phyloP scores from a whole-genome alignment of 371 early-diverging fungal species.

The Mortierella polycephala region DNA sequence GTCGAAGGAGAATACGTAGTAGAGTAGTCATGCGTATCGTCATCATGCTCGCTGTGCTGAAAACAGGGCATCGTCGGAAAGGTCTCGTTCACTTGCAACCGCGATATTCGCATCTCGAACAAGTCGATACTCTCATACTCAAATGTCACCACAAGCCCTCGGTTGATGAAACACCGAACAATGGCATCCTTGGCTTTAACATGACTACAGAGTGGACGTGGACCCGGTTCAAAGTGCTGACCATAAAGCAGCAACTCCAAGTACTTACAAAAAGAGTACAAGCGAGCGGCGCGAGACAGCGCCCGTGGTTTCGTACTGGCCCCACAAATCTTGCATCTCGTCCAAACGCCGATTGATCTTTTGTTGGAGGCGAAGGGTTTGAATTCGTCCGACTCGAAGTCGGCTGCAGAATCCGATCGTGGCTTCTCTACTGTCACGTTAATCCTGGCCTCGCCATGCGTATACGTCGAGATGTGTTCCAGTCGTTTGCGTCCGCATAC shows the following conservation, averaged over 20 bases:
- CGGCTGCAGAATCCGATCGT: slow-evolving; percentile 22
- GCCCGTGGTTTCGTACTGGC: slow-evolving; percentile 47
- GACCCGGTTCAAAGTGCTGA: slow-evolving; percentile 56
- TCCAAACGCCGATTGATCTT: slow-evolving; percentile 58
- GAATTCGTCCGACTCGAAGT: slow-evolving; percentile 41
- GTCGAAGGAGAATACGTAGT: slow-evolving; percentile 9
- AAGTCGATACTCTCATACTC: slow-evolving; percentile 61
- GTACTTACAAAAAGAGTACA: slow-evolving; percentile 72
- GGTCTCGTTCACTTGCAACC: slow-evolving; percentile 60
- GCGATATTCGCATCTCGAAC: slow-evolving; percentile 72
- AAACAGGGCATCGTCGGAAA: slow-evolving; percentile 40
- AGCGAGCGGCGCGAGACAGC: slow-evolving; percentile 57
- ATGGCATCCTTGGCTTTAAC: slow-evolving; percentile 41
- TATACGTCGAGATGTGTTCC: slow-evolving; percentile 65
- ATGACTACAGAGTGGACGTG: slow-evolving; percentile 58
- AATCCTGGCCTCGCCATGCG: slow-evolving; percentile 65
- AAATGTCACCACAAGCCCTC: slow-evolving; percentile 59
- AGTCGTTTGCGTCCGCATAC: slow-evolving; percentile 61
- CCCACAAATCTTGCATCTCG: slow-evolving; percentile 61
- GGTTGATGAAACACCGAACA: slow-evolving; percentile 59
- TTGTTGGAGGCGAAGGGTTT: slow-evolving; percentile 25
- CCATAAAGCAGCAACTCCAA: slow-evolving; percentile 70
- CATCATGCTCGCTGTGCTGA: slow-evolving; percentile 11
- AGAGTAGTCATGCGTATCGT: slow-evolving; percentile 25
- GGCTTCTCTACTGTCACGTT: slow-evolving; percentile 56